These are phyloP conservation scores for Xylaria longipes DNA, from an alignment of 495 filamentous ascomycete species.

Conservation along the genomic window DNA sequence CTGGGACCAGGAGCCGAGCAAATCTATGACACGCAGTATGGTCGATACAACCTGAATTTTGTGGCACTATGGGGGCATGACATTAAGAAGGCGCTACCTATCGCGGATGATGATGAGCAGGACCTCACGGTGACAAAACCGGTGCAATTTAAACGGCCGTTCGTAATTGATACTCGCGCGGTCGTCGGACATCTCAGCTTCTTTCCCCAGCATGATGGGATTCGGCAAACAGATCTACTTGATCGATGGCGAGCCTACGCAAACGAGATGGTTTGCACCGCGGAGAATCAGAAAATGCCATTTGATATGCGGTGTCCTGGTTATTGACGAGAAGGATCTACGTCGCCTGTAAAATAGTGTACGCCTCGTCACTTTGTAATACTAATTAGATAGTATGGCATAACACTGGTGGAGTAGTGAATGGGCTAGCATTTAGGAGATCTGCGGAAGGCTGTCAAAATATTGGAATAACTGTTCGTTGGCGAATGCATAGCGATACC, in stretches of 20 bases:
- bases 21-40: conserved; percentile 53
- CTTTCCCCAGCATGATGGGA: conserved; percentile 45
- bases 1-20: conserved; percentile 41
- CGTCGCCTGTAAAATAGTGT: neutral
- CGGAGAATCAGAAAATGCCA: conserved; percentile 36
- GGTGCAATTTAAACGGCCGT: conserved; percentile 34
- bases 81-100: conserved; percentile 35
- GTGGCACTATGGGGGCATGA: conserved; percentile 57
- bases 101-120: conserved; percentile 42
- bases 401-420: neutral
- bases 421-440: neutral
- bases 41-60: conserved; percentile 54
- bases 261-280: conserved; percentile 47
- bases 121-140: conserved; percentile 41
- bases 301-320: conserved; percentile 39
- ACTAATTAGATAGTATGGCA: neutral
- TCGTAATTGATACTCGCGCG: conserved; percentile 60
- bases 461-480: neutral
- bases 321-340: conserved; percentile 22
- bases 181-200: conserved; percentile 59
- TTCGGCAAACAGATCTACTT: conserved; percentile 60
- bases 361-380: neutral
- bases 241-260: conserved; percentile 59
- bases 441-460: neutral
- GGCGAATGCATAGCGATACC: neutral